These are phyloP conservation scores for Colletotrichum incanum DNA, from an alignment of 2,329 filamentous ascomycete genomes.

Conservation along the genomic window DNA sequence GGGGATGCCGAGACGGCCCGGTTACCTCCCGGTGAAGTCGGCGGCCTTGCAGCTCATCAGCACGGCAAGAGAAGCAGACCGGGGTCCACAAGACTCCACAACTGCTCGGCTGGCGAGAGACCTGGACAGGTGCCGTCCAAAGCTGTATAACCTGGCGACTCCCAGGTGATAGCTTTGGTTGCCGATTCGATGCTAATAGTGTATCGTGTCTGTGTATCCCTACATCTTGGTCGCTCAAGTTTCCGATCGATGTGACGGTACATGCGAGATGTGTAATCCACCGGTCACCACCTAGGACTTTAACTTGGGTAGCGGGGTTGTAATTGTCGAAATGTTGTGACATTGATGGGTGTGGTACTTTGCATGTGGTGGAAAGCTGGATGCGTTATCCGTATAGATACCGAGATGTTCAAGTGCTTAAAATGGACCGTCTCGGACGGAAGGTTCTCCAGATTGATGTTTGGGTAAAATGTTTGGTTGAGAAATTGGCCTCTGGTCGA, in stretches of 20 bases:
- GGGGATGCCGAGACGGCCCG: slow-evolving; percentile 21
- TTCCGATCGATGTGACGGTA: slow-evolving; percentile 21
- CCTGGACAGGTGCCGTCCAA: neutral
- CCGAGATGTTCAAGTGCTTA: neutral
- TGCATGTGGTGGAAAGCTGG: neutral
- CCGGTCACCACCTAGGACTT: neutral
- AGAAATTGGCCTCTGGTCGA: too few relatives aligned
- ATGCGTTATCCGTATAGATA: neutral
- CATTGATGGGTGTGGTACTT: neutral
- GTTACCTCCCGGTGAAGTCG: slow-evolving; percentile 10
- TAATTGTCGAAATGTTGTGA: neutral
- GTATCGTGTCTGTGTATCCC: neutral
- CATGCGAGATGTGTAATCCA: neutral
- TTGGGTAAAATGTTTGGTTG: too few relatives aligned
- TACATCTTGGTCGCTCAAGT: neutral
- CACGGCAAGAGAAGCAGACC: neutral
- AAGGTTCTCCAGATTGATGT: neutral
- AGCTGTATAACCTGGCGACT: neutral
- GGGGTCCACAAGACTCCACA: neutral
- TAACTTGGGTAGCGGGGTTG: too few relatives aligned
- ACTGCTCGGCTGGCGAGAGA: neutral
- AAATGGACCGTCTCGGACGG: neutral
- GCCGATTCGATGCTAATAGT: neutral
- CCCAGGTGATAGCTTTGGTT: neutral
- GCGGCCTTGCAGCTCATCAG: neutral